Evolutionary conservation across 2,329 filamentous ascomycete genomes (phyloP).

Genomic region (Fusarium cyanostomum): DNA sequence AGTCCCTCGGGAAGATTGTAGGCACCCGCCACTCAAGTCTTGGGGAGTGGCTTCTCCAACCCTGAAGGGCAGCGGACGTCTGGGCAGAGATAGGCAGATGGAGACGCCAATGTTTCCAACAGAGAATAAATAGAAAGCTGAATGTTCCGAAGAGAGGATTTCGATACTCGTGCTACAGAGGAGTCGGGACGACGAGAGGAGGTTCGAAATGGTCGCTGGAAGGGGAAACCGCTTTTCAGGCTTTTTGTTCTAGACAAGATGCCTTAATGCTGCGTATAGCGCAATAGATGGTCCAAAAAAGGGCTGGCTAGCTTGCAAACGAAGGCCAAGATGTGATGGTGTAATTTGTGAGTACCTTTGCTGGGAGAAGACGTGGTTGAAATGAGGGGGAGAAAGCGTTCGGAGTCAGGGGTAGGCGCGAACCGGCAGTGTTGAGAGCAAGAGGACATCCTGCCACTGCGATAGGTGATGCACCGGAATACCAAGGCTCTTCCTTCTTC

Average conservation of each 20-base stretch:
- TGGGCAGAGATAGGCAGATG: neutral
- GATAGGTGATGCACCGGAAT: too few species aligned
- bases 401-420: neutral
- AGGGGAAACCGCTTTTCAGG: constrained; percentile 24
- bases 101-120: neutral
- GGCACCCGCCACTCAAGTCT: too few species aligned
- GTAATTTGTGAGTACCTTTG: constrained; percentile 12
- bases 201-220: constrained; percentile 21
- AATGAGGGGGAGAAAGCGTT: neutral
- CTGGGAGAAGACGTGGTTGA: neutral
- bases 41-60: neutral
- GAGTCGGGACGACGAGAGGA: neutral
- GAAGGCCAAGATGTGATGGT: constrained; percentile 30
- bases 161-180: neutral
- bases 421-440: neutral
- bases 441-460: neutral
- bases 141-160: neutral
- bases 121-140: neutral
- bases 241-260: constrained; percentile 33
- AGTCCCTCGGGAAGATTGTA: too few species aligned
- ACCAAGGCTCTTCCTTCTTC: neutral
- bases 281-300: constrained; percentile 43
- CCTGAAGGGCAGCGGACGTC: neutral
- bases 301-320: constrained; percentile 17
- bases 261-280: constrained; percentile 42